Percentiles rank a stretch among this genome's conserved stretches.
These are phyloP conservation scores for Diaporthe sp. DNA, from an alignment of 2,329 filamentous ascomycete species.

Conservation along the genomic window DNA sequence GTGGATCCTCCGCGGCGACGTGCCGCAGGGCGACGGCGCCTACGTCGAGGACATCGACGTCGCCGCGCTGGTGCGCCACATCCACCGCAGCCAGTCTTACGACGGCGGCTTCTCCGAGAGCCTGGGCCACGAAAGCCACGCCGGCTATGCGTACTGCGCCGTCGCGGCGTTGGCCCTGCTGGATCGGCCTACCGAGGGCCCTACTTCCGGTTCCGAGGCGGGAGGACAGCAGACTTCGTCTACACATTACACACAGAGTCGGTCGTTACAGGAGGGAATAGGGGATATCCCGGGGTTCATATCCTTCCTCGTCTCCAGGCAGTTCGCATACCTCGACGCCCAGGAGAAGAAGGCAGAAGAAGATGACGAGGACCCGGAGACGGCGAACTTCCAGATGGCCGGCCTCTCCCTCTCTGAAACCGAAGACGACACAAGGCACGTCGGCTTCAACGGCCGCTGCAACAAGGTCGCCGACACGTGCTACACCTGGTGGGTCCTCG, in stretches of 20 bases:
- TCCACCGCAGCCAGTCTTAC: conserved; percentile 76
- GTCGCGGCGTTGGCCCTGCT: conserved; percentile 83
- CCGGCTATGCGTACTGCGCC: conserved; percentile 92
- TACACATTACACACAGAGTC: conserved; percentile 43
- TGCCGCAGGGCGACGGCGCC: conserved; percentile 62
- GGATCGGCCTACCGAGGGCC: conserved; percentile 66
- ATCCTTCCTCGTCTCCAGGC: conserved; percentile 69
- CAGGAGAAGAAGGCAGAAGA: conserved; percentile 57
- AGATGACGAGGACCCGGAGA: conserved; percentile 47
- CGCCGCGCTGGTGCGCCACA: conserved; percentile 76
- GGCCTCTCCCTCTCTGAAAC: conserved; percentile 50
- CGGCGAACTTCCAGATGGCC: conserved; percentile 52
- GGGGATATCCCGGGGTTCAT: conserved; percentile 53
- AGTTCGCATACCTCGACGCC: conserved; percentile 69
- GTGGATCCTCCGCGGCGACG: conserved; percentile 81
- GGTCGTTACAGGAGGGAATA: conserved; percentile 56
- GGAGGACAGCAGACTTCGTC: neutral
- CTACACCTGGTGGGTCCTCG: conserved; percentile 93
- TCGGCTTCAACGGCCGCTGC: conserved; percentile 89
- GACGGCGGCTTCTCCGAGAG: conserved; percentile 88
- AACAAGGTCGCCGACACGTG: conserved; percentile 97
- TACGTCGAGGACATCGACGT: conserved; percentile 82
- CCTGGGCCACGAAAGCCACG: conserved; percentile 85
- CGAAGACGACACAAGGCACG: conserved; percentile 48
- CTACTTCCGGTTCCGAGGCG: too few species aligned